phyloP scores from a whole-genome alignment of 345 rosid genomes.

The Hevea brasiliensis region DNA sequence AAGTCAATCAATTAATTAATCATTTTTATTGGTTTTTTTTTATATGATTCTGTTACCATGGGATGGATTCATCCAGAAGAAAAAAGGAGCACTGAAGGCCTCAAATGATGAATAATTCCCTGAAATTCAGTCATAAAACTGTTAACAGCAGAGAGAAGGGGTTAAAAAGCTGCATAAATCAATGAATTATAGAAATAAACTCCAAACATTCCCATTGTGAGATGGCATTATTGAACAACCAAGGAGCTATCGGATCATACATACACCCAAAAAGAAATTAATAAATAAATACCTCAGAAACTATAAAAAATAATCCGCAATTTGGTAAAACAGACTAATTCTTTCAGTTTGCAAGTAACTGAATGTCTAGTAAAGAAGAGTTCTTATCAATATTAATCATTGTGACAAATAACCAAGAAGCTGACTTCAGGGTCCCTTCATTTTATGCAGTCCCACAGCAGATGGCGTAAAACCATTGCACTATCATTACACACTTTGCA shows the following conservation, averaged over 20 bases:
- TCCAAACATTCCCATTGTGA: background rate
- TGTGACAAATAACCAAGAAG: background rate
- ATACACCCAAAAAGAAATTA: conserved; percentile 1
- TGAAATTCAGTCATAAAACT: no score
- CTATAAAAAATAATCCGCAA: background rate
- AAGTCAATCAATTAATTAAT: no score
- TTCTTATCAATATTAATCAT: background rate
- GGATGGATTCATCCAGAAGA: no score
- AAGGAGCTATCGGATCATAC: background rate
- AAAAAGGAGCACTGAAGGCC: no score
- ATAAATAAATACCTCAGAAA: conserved; percentile 4
- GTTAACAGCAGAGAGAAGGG: no score
- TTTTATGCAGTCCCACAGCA: background rate
- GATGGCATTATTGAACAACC: conserved; percentile 10
- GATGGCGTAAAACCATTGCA: background rate
- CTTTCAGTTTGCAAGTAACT: background rate
- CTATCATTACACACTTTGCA: conserved; percentile 1
- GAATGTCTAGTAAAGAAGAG: background rate
- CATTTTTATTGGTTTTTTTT: no score
- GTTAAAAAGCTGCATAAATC: no score
- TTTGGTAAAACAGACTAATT: background rate
- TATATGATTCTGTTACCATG: no score
- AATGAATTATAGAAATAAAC: no score
- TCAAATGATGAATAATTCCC: no score
- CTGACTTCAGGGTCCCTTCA: conserved; percentile 3